A percentile compares a stretch with the other conserved stretches of the same genome.
These are phyloP conservation scores for Phenoliferia sp. DNA, from an alignment of 1,284 basidiomycete genomes.

Conservation along the genomic window DNA sequence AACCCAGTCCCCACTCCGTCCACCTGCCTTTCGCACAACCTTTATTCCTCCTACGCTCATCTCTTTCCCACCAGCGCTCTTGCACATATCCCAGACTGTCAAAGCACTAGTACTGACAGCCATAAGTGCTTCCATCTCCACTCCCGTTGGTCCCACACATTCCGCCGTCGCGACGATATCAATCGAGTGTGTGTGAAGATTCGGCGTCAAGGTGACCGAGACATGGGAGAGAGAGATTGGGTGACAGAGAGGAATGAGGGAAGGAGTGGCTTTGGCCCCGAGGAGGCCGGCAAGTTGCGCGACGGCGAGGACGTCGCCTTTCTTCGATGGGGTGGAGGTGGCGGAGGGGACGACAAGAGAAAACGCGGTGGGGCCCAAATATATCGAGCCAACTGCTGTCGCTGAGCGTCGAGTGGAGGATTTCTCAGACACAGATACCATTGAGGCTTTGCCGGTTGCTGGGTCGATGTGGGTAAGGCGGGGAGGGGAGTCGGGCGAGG, in stretches of 20 bases:
- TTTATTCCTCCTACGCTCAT: constrained; percentile 60
- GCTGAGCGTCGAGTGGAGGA: constrained; percentile 61
- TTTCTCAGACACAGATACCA: constrained; percentile 75
- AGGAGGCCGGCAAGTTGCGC: constrained; percentile 81
- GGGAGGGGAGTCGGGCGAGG: background rate
- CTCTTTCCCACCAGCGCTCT: constrained; percentile 75
- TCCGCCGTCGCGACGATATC: constrained; percentile 61
- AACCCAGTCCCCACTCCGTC: constrained; percentile 57
- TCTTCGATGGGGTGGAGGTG: constrained; percentile 44
- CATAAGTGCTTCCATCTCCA: constrained; percentile 91
- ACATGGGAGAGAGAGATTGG: constrained; percentile 67
- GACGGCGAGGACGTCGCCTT: constrained; percentile 71
- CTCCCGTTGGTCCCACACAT: constrained; percentile 75
- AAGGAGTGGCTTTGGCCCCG: constrained; percentile 74
- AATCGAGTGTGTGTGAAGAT: constrained; percentile 50
- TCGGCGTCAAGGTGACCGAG: constrained; percentile 52
- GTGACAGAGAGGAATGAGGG: constrained; percentile 80
- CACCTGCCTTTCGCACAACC: constrained; percentile 66
- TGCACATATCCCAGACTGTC: constrained; percentile 89
- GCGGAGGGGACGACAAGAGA: constrained; percentile 51
- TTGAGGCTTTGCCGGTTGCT: constrained; percentile 59
- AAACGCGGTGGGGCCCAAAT: constrained; percentile 61
- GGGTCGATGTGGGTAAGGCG: constrained; percentile 64
- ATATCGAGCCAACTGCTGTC: constrained; percentile 71
- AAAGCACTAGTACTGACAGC: constrained; percentile 71